Evolutionary conservation across 257 asterid species (phyloP).

Genomic region (Mitragyna speciosa): DNA sequence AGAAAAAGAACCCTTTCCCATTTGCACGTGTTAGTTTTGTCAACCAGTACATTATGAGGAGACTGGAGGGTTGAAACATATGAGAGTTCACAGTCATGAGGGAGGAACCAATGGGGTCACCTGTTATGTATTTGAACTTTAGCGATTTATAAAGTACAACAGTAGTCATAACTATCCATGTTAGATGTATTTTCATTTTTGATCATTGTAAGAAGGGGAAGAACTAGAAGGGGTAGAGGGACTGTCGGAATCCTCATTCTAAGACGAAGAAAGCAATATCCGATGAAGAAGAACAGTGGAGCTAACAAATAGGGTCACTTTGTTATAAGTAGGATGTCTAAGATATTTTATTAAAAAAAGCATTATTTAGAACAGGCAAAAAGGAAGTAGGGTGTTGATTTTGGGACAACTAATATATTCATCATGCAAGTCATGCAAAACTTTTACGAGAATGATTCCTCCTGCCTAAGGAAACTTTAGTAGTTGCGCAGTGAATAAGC

Average conservation of each 20-base stretch:
- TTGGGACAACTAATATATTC: neutral
- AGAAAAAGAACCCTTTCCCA: neutral
- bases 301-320: neutral
- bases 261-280: neutral
- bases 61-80: neutral
- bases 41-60: neutral
- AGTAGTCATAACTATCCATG: neutral
- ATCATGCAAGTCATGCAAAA: neutral
- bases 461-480: neutral
- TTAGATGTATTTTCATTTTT: neutral
- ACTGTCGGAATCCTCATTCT: too few relatives aligned
- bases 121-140: neutral
- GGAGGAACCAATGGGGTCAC: neutral
- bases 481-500: neutral
- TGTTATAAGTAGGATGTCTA: neutral
- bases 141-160: neutral
- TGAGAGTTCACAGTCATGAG: too few relatives aligned
- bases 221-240: neutral
- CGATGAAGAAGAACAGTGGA: neutral
- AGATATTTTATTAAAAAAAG: neutral
- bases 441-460: neutral
- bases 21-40: neutral
- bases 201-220: neutral
- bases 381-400: neutral
- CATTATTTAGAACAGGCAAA: neutral